Evolutionary conservation across 345 rosid species (phyloP).

Genomic region (Eucalyptus leucophloia): DNA sequence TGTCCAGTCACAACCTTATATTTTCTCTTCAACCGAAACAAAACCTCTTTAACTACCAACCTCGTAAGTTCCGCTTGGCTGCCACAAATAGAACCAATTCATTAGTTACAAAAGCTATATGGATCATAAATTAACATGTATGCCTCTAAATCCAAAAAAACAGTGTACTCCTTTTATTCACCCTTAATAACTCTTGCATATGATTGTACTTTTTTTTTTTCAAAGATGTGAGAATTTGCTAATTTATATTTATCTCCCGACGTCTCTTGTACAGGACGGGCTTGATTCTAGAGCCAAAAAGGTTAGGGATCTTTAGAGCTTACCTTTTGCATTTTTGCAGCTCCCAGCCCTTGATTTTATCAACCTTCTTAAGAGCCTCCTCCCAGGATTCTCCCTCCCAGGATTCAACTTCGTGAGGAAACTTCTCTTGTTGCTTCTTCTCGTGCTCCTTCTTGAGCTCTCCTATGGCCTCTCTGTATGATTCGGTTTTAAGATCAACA

Average conservation of each 20-base stretch:
- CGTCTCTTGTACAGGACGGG: rapidly evolving
- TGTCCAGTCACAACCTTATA: rapidly evolving
- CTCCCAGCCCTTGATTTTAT: too few species aligned
- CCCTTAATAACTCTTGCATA: background rate
- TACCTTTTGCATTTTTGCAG: rapidly evolving
- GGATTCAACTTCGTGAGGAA: rapidly evolving
- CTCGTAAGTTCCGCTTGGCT: background rate
- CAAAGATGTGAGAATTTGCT: background rate
- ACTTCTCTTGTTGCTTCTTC: too few species aligned
- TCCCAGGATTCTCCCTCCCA: too few species aligned
- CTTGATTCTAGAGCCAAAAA: too few species aligned
- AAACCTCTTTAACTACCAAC: rapidly evolving
- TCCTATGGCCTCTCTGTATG: rapidly evolving
- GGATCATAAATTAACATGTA: rapidly evolving
- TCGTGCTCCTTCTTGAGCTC: background rate
- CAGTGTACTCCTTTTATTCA: background rate
- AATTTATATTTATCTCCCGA: too few species aligned
- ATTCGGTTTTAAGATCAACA: background rate
- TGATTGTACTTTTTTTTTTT: too few species aligned
- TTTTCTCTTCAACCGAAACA: background rate
- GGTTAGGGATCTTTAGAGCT: too few species aligned
- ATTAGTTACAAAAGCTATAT: background rate
- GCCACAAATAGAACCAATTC: background rate
- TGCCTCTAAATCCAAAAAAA: background rate
- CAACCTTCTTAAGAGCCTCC: background rate